phyloP scores from a whole-genome alignment of 2,329 filamentous ascomycete genomes.

The Apiospora phragmitis region DNA sequence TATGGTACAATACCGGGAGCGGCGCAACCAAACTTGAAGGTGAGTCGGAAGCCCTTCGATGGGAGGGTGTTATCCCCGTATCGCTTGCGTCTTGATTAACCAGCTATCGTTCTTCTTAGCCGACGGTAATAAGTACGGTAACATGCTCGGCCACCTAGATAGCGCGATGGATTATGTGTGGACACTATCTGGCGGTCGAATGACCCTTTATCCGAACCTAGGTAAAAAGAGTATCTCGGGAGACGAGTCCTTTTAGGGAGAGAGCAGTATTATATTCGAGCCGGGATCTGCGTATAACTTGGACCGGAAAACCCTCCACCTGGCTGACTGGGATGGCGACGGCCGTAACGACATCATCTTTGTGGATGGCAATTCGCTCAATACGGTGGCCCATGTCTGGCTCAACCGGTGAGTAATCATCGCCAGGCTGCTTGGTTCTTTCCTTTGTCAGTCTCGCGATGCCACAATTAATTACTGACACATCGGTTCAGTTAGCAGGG shows the following conservation, averaged over 20 bases:
- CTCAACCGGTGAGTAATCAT: slow-evolving; percentile 23
- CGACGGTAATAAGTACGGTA: slow-evolving; percentile 25
- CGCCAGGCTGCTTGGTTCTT: too few relatives aligned
- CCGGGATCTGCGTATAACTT: too few relatives aligned
- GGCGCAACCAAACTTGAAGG: slow-evolving; percentile 17
- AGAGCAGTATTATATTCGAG: too few relatives aligned
- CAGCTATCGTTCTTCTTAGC: too few relatives aligned
- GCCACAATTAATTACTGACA: too few relatives aligned
- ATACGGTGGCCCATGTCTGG: slow-evolving; percentile 22
- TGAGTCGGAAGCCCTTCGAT: too few relatives aligned
- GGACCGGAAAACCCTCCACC: slow-evolving; percentile 29
- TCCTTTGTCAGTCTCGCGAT: too few relatives aligned
- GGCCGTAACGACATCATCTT: slow-evolving; percentile 35
- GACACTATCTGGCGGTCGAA: slow-evolving; percentile 18
- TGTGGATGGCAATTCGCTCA: slow-evolving; percentile 27
- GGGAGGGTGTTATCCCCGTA: too few relatives aligned
- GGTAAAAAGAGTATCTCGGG: too few relatives aligned
- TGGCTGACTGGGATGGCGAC: slow-evolving; percentile 39
- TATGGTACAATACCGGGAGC: background rate
- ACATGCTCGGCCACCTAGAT: slow-evolving; percentile 28
- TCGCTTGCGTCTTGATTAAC: too few relatives aligned
- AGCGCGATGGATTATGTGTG: slow-evolving; percentile 27
- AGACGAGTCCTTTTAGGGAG: too few relatives aligned
- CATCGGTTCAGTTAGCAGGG: background rate
- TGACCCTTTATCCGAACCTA: slow-evolving; percentile 18